phyloP scores from a whole-genome alignment of 208 protist genomes.

The Acanthamoeba castellanii region DNA sequence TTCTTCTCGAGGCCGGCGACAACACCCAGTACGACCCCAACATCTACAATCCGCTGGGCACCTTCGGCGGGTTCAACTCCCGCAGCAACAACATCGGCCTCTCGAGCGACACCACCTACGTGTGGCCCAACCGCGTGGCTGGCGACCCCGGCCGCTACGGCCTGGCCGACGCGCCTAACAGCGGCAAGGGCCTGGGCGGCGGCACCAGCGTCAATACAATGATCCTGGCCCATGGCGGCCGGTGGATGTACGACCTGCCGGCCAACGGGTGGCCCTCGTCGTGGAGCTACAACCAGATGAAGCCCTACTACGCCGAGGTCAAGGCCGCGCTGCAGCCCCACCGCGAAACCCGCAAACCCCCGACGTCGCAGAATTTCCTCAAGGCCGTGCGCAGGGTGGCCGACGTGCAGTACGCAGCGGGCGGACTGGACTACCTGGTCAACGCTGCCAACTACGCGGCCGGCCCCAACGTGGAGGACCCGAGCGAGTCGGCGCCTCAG shows the following conservation, averaged over 20 bases:
- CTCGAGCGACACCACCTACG: neutral
- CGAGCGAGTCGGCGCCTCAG: neutral
- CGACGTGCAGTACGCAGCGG: neutral
- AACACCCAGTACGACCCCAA: slow-evolving; percentile 8
- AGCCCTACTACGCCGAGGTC: slow-evolving; percentile 4
- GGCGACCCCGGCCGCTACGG: neutral
- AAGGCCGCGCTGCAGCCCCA: neutral
- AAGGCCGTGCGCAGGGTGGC: neutral
- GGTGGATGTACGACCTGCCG: neutral
- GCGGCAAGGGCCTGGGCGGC: slow-evolving; percentile 4
- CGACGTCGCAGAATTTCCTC: neutral
- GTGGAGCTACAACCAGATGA: neutral
- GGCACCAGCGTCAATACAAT: neutral
- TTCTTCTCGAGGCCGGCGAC: neutral
- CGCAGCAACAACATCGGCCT: neutral
- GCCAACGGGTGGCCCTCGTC: neutral
- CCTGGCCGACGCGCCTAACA: neutral
- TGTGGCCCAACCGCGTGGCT: neutral
- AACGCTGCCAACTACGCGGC: neutral
- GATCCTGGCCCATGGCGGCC: neutral
- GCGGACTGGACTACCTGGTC: neutral
- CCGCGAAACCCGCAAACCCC: neutral
- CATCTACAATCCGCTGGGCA: neutral
- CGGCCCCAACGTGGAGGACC: neutral
- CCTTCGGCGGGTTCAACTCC: neutral